A percentile compares a stretch with the other conserved stretches of the same genome.
These are phyloP conservation scores for Amoebophrya sp. DNA, from an alignment of 169 alveolate genomes.

Conservation along the genomic window DNA sequence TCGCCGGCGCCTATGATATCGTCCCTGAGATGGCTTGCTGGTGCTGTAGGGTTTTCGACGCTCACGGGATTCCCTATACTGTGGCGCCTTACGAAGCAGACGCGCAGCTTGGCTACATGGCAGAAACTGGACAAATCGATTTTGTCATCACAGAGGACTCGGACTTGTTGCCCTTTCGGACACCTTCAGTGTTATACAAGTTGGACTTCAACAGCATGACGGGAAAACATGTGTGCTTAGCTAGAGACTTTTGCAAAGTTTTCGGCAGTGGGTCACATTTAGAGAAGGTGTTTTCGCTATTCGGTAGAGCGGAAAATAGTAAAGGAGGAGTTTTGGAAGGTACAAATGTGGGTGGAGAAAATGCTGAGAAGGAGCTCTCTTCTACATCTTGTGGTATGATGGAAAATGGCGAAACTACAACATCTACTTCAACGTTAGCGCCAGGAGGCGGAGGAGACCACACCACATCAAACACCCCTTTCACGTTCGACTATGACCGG, in stretches of 20 bases:
- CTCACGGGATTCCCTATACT: neutral
- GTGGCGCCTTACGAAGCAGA: neutral
- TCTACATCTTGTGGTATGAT: no score
- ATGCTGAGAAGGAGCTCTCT: neutral
- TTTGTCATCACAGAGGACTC: neutral
- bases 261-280: no score
- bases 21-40: neutral
- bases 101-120: neutral
- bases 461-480: neutral
- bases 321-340: neutral
- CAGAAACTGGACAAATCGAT: neutral
- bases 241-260: neutral
- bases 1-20: neutral
- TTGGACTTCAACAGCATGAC: neutral
- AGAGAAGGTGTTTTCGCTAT: no score
- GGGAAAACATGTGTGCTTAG: neutral
- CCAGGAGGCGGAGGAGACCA: no score
- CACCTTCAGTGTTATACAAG: neutral
- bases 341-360: neutral
- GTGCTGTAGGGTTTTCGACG: neutral
- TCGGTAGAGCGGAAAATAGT: no score
- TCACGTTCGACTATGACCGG: neutral
- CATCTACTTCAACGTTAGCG: no score
- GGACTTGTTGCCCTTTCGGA: neutral
- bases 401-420: neutral